Conservation (phyloP, 139 green algal species). For the Chloropicon primus region DNA sequence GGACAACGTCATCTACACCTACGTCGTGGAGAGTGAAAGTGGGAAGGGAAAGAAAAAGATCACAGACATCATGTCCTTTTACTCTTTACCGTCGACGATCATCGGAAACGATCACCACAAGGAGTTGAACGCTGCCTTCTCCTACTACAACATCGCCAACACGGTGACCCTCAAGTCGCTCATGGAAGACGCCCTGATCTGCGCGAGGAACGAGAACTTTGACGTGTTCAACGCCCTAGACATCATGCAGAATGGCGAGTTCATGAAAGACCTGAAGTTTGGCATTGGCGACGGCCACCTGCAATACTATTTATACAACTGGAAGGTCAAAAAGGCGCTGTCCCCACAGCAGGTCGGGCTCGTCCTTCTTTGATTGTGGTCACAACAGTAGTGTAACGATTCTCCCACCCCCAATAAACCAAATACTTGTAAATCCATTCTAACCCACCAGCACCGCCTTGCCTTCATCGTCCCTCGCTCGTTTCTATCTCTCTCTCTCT, state of each 20-base stretch:
- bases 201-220: conserved; percentile 52
- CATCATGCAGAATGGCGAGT: conserved; percentile 56
- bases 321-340: conserved; percentile 42
- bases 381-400: no score
- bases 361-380: conserved; percentile 83
- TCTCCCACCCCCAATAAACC: no score
- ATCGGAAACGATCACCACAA: conserved; percentile 73
- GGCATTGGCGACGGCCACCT: conserved; percentile 90
- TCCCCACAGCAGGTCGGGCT: conserved; percentile 65
- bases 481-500: no score
- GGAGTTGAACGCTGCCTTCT: conserved; percentile 80
- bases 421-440: no score
- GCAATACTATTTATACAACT: conserved; percentile 99
- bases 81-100: conserved; percentile 70
- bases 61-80: conserved; percentile 89
- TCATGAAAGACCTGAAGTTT: conserved; percentile 91
- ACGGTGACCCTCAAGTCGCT: conserved; percentile 15
- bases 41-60: conserved; percentile 29
- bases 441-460: no score
- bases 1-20: conserved; percentile 67
- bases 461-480: no score
- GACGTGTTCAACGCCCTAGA: conserved; percentile 99
- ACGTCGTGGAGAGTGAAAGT: conserved; percentile 63
- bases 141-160: conserved; percentile 80
- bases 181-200: conserved; percentile 77